Evolutionary conservation across 2,329 filamentous ascomycete species (phyloP).

Genomic region (Fusarium keratoplasticum): DNA sequence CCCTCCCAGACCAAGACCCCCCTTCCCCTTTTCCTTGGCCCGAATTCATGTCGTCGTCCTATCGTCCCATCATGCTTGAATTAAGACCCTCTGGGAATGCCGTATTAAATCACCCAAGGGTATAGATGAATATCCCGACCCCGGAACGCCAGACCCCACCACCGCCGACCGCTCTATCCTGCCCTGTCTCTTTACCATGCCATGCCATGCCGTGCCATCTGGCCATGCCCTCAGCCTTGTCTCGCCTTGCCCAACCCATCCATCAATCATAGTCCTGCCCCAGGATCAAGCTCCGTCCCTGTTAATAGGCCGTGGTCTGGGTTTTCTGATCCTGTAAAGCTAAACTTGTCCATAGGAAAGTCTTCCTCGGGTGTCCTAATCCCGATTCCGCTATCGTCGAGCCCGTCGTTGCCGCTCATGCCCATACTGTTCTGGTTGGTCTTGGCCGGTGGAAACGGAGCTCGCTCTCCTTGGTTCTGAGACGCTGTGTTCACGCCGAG

Average conservation of each 20-base stretch:
- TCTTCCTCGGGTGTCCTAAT: conserved; percentile 76
- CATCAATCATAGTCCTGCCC: conserved; percentile 29
- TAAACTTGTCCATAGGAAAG: conserved; percentile 70
- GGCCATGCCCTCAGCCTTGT: not conserved
- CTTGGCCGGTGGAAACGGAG: conserved; percentile 61
- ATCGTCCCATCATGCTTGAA: conserved; percentile 48
- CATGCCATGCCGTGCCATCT: not conserved
- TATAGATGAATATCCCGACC: conserved; percentile 36
- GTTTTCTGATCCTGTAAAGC: conserved; percentile 54
- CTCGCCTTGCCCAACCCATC: not conserved
- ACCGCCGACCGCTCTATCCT: conserved; percentile 4
- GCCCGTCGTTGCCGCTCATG: conserved; percentile 57
- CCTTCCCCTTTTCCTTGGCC: conserved; percentile 12
- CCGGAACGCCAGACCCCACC: conserved; percentile 41
- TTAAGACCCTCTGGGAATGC: conserved; percentile 37
- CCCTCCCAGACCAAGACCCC: conserved; percentile 1
- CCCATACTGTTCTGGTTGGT: conserved; percentile 55
- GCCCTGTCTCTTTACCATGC: not conserved
- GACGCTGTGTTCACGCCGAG: conserved; percentile 57
- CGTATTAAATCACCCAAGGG: conserved; percentile 39
- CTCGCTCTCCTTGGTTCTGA: conserved; percentile 61
- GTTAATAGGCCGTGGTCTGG: conserved; percentile 51
- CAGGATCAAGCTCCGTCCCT: conserved; percentile 45
- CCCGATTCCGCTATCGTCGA: conserved; percentile 82
- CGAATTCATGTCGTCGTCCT: conserved; percentile 49